phyloP scores from a whole-genome alignment of 805 yeast species.

The Tetrapisispora phaffii region DNA sequence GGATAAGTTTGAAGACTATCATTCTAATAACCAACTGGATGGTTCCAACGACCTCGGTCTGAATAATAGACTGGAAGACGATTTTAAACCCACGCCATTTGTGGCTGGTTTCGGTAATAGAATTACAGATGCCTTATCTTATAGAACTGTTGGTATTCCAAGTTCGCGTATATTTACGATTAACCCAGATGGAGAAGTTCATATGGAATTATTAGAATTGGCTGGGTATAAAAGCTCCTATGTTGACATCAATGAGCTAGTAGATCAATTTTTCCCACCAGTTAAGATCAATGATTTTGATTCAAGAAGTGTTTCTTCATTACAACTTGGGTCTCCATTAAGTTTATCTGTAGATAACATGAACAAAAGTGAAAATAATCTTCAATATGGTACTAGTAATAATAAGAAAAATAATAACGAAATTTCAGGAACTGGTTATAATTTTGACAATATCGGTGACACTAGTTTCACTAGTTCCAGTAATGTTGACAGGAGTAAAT shows the following conservation, averaged over 20 bases:
- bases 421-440: neutral
- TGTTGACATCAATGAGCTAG: slow-evolving; percentile 81
- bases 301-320: slow-evolving; percentile 22
- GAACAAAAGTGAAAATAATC: neutral
- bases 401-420: neutral
- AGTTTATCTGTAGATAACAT: slow-evolving; percentile 11
- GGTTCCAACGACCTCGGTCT: neutral
- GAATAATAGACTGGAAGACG: slow-evolving; percentile 8
- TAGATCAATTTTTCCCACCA: slow-evolving; percentile 96
- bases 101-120: slow-evolving; percentile 97
- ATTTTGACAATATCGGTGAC: neutral
- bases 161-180: slow-evolving; percentile 91
- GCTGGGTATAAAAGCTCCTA: slow-evolving; percentile 89
- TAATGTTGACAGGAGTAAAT: slow-evolving; percentile 13
- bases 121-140: slow-evolving; percentile 92
- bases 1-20: slow-evolving; percentile 8
- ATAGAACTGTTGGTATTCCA: slow-evolving; percentile 88
- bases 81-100: slow-evolving; percentile 63
- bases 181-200: slow-evolving; percentile 93
- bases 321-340: slow-evolving; percentile 26
- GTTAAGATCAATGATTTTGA: slow-evolving; percentile 33
- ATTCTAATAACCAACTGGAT: neutral
- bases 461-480: slow-evolving; percentile 1
- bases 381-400: neutral
- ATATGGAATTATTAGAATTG: slow-evolving; percentile 87